These are phyloP conservation scores for Termitomyces sp. DNA, from an alignment of 768 basidiomycete genomes.

Conservation along the genomic window DNA sequence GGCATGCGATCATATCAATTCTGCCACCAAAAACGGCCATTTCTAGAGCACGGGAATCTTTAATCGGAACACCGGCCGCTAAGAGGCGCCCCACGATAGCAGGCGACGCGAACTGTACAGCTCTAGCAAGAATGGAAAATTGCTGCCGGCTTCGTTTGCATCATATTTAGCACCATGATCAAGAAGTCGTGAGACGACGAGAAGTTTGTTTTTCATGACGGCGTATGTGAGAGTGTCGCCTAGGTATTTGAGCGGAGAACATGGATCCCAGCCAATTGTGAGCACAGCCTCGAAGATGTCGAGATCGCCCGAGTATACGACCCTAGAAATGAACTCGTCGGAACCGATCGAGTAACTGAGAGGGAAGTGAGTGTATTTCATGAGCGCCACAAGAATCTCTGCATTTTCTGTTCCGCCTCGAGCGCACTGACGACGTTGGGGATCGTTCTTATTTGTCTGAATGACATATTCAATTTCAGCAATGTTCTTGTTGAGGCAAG, in stretches of 20 bases:
- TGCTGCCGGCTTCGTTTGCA: not conserved
- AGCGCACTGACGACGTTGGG: not conserved
- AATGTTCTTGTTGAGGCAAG: not conserved
- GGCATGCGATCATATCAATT: not conserved
- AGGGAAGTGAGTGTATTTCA: not conserved
- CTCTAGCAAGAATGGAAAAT: not conserved
- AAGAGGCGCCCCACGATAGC: not conserved
- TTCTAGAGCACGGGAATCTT: not conserved
- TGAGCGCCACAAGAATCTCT: not conserved
- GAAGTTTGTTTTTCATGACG: not conserved
- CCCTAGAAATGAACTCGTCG: not conserved
- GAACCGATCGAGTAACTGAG: not conserved
- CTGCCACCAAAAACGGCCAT: not conserved
- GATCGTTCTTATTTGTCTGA: not conserved
- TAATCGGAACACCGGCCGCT: not conserved
- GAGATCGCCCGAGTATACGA: not conserved
- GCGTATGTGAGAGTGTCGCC: not conserved
- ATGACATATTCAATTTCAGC: not conserved
- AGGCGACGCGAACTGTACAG: not conserved
- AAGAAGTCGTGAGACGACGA: not conserved
- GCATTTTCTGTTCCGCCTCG: not conserved
- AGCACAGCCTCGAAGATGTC: not conserved
- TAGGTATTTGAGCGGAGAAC: not conserved
- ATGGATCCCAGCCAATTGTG: not conserved
- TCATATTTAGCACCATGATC: not conserved